Base-by-base conservation (phyloP, 768 basidiomycete species). In the Suillus placidus region DNA sequence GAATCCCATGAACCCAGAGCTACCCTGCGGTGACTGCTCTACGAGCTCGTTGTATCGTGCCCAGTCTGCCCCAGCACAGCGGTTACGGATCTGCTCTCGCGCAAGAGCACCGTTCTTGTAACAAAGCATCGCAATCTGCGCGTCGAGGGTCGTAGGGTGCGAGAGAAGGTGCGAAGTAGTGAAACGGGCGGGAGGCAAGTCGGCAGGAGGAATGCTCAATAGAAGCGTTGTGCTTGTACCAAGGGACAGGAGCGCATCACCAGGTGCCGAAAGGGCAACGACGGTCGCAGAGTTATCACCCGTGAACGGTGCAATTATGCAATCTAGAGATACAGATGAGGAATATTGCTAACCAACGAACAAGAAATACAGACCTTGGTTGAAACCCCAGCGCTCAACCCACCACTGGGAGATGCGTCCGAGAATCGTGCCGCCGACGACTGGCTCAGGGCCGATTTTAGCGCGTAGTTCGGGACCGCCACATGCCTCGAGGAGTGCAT, bases 251-350 rank as follows among this genome's bases (percentile, higher is more conserved):
- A 95, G 80, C 23, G 92, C 94, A 71, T 95, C 93, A 60, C 91
- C 91, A 1, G 91, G 88, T 16, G 86, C 85, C 35, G 88, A 88
- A 37, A 92, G 80, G 0, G 88, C 87, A 60, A 92, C 84, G 62
- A 94, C 87, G 14, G 93, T 92, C 4, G 92, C 91, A 7, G 93
- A 91, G 75, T 97, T 97, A 74, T 97, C 94, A 4, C 94, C 94
- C 0, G 93, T 94, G 73, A 95, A 94, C 0, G 93, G 91, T 4
- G 90, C 89, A 60, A 97, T 83, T 52, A 88, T 80, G 72, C 93
- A 95, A 14, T 89, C 93, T 89, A 62, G 5, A 51, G 42, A 32
- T 60, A 62, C 52, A 37, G 42, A 38, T 61, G 47, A 47, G 49
- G 37, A 9, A 43, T 20, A 26, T 23, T 26, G 38, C 18, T 16